Evolutionary conservation across 139 green algal species (phyloP).

Genomic region (Picochlorum sp.): DNA sequence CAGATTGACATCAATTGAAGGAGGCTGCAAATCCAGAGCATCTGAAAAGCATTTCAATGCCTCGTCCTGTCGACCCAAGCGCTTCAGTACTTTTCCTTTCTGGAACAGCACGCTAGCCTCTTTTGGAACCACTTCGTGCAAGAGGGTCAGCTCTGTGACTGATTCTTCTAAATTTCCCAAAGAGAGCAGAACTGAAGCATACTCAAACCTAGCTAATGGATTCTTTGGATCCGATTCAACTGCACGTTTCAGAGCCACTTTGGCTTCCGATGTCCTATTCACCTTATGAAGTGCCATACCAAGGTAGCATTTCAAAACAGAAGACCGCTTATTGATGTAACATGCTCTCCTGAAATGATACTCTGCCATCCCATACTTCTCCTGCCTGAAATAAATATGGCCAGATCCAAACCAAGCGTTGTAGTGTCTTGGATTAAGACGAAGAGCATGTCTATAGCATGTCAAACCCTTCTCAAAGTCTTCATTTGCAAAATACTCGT

Average conservation of each 20-base stretch:
- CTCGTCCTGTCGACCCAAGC: slow-evolving; percentile 49
- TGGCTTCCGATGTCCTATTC: slow-evolving; percentile 52
- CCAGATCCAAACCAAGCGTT: slow-evolving; percentile 96
- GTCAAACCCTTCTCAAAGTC: slow-evolving; percentile 77
- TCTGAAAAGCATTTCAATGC: slow-evolving; percentile 62
- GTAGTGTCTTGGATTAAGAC: slow-evolving; percentile 85
- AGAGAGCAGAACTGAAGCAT: slow-evolving; percentile 63
- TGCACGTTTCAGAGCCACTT: slow-evolving; percentile 60
- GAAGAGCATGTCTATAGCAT: slow-evolving; percentile 79
- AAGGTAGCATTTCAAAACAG: slow-evolving; percentile 84
- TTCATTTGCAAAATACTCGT: slow-evolving; percentile 88
- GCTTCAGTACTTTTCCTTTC: slow-evolving; percentile 75
- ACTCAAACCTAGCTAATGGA: slow-evolving; percentile 86
- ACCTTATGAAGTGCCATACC: slow-evolving; percentile 77
- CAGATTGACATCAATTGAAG: slow-evolving; percentile 56
- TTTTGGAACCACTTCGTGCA: slow-evolving; percentile 69
- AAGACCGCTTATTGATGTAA: slow-evolving; percentile 67
- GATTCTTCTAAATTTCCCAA: slow-evolving; percentile 52
- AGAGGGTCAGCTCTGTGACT: slow-evolving; percentile 55
- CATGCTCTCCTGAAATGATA: slow-evolving; percentile 74
- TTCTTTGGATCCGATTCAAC: slow-evolving; percentile 75
- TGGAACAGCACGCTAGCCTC: slow-evolving; percentile 85
- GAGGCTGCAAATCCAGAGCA: slow-evolving; percentile 79
- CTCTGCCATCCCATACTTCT: slow-evolving; percentile 84
- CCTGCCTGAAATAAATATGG: slow-evolving; percentile 83